A percentile compares a stretch with the other conserved stretches of the same genome.
phyloP scores from a whole-genome alignment of 768 basidiomycete genomes.

The Leccinellum albellum region DNA sequence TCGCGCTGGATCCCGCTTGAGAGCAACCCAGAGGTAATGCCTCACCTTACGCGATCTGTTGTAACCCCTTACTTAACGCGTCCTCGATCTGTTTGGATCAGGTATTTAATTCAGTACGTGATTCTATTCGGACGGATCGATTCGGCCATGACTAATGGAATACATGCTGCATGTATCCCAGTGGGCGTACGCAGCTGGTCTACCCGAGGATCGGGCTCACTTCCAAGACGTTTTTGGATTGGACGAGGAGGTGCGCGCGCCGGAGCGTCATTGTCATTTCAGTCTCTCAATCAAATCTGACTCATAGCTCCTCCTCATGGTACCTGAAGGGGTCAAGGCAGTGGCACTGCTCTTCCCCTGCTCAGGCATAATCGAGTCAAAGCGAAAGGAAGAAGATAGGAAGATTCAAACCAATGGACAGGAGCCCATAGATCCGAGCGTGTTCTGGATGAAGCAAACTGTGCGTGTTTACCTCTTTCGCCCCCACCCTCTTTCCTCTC shows the following conservation, averaged over 20 bases:
- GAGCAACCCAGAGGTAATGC: slow-evolving; percentile 58
- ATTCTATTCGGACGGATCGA: not conserved
- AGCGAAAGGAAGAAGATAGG: slow-evolving; percentile 57
- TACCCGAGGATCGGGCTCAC: slow-evolving; percentile 43
- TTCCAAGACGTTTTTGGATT: slow-evolving; percentile 75
- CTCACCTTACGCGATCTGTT: not conserved
- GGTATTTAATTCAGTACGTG: slow-evolving; percentile 32
- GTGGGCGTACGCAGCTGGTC: slow-evolving; percentile 72
- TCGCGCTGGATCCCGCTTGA: slow-evolving; percentile 76
- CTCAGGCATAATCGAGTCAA: slow-evolving; percentile 44
- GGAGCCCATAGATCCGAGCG: slow-evolving; percentile 51
- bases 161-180: slow-evolving; percentile 18
- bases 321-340: slow-evolving; percentile 75
- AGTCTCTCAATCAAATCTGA: not conserved
- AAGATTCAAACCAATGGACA: slow-evolving; percentile 45
- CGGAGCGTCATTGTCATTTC: not conserved
- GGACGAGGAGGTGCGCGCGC: slow-evolving; percentile 52
- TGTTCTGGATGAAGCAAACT: slow-evolving; percentile 91
- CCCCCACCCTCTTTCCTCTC: not conserved
- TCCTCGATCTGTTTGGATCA: slow-evolving; percentile 1
- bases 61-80: slow-evolving; percentile 4
- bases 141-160: not conserved
- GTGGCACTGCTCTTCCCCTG: slow-evolving; percentile 84
- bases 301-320: slow-evolving; percentile 60
- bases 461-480: slow-evolving; percentile 36